Conservation (phyloP, 345 rosid species). For the Gossypium anomalum region DNA sequence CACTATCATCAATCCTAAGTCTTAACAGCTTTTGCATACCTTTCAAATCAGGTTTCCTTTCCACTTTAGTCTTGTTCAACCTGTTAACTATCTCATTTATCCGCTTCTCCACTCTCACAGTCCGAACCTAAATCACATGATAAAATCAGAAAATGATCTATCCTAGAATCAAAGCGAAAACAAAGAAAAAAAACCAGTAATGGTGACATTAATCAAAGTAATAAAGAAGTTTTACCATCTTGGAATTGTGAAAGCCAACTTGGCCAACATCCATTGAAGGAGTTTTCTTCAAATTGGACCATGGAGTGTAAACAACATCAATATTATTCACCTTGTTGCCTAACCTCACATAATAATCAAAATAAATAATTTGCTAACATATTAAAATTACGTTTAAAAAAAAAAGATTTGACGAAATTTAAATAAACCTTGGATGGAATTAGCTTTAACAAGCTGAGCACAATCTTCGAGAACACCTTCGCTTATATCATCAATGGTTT, state of each 20-base stretch:
- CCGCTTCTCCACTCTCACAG: constrained; percentile 88
- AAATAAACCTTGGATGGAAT: constrained; percentile 77
- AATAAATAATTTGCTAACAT: background rate
- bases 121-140: constrained; percentile 55
- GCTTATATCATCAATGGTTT: constrained; percentile 75
- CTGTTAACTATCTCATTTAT: constrained; percentile 88
- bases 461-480: constrained; percentile 92
- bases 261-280: constrained; percentile 99
- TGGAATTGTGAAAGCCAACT: constrained; percentile 87
- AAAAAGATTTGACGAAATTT: background rate
- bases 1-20: background rate
- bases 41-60: constrained; percentile 87
- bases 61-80: constrained; percentile 90
- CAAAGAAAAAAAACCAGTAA: background rate
- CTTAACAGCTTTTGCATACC: constrained; percentile 32
- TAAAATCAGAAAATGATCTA: constrained; percentile 19
- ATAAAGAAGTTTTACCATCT: constrained; percentile 51
- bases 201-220: background rate
- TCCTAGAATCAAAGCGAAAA: background rate
- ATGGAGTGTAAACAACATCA: constrained; percentile 95
- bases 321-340: constrained; percentile 93
- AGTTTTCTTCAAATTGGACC: constrained; percentile 94
- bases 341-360: constrained; percentile 25
- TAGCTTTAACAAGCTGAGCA: constrained; percentile 96
- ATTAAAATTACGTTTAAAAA: background rate